A percentile compares a stretch with the other conserved stretches of the same genome.
These are phyloP conservation scores for Nannizzia gypsea DNA, from an alignment of 2,329 filamentous ascomycete genomes.

Conservation along the genomic window DNA sequence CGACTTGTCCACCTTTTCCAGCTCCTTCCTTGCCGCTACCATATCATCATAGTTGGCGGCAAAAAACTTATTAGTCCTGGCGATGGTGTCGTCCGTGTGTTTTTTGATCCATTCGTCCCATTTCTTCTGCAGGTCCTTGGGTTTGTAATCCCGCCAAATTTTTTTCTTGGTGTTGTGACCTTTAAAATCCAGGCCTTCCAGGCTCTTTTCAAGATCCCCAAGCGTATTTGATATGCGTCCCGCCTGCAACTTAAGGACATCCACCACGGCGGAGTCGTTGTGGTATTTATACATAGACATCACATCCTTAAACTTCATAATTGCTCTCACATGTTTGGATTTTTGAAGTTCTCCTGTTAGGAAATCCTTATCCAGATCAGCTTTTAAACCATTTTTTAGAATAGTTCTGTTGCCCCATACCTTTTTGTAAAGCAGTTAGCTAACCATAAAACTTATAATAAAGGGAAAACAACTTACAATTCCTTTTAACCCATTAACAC, in stretches of 20 bases:
- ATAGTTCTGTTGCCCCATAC: not conserved
- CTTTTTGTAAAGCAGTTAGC: not conserved
- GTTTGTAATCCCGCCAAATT: not conserved
- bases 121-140: not conserved
- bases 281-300: not conserved
- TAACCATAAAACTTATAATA: not conserved
- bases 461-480: not conserved
- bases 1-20: not conserved
- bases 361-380: not conserved
- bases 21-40: not conserved
- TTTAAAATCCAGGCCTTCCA: not conserved
- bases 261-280: not conserved
- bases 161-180: not conserved
- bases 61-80: not conserved
- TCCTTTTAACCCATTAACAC: not conserved
- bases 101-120: not conserved
- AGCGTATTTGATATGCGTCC: not conserved
- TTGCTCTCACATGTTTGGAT: not conserved
- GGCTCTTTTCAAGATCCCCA: not conserved
- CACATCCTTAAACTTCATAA: not conserved
- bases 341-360: not conserved
- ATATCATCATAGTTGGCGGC: not conserved
- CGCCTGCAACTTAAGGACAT: not conserved
- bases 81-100: not conserved
- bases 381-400: not conserved